Base-by-base conservation (phyloP, 352 stramenopile genomes). In the Phytophthora pseudosyringae region DNA sequence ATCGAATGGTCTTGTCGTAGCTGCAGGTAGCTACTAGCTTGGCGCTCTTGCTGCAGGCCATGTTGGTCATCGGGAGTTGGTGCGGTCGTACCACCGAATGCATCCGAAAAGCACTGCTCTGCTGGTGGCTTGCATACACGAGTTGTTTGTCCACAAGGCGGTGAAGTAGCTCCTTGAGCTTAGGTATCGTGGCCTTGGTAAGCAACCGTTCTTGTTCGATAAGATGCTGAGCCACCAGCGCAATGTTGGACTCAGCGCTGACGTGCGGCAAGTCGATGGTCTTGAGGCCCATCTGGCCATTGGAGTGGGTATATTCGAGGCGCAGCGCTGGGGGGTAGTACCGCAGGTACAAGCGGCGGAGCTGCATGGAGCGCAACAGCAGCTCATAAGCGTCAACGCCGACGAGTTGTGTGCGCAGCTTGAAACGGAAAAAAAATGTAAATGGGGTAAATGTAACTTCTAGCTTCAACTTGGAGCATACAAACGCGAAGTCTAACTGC, bases 1-100 rank as follows among this genome's bases (percentile, higher is more conserved):
- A 51, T 4, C 69, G 75, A 38, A 90, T 90, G 3, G 78, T 91
- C 55, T 89, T 91, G 66, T 93, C 83, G 51, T 93, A 94, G 73
- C 86, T 86, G 38, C 78, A 63, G 5, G 79, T 94, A 35, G 79
- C 82, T 8, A 91, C 63, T n/a, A 90, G 46, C 15, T 56, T 69
- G 1, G 73, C 83, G 49, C 79, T 80, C 68, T 94, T 94, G 62
- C 65, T 89, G 75, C 78, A 80, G 1, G 77, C 73, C 60, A 91
- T 81, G 59, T 94, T 94, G 48, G 82, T 84, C 61, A 88, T 86
- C 13, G 86, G 86, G 15, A 83, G 69, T 46, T 79, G 73, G 45
- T 94, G 86, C 13, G 82, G 70, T 5, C 76, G 69, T 8, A 90
- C 51, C 16, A 73, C 67, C 4, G 77, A 83, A 54, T 75, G 73